phyloP scores from a whole-genome alignment of 768 basidiomycete genomes.

The Tulasnella sp. region DNA sequence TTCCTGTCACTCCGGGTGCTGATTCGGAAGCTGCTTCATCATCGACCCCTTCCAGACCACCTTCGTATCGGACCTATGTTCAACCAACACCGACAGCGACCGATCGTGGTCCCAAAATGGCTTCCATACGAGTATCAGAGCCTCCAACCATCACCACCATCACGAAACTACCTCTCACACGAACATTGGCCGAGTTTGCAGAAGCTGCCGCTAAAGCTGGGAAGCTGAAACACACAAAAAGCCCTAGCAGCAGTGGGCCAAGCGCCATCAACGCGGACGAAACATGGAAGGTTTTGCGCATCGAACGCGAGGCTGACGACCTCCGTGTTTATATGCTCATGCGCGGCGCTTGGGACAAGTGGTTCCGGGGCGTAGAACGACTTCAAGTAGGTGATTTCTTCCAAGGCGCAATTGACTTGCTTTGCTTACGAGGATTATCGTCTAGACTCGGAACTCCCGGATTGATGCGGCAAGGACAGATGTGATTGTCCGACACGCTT shows the following conservation, averaged over 20 bases:
- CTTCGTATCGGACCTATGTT: constrained; percentile 36
- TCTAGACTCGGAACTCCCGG: constrained; percentile 65
- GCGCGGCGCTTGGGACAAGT: constrained; percentile 63
- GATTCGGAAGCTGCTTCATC: constrained; percentile 10
- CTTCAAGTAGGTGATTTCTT: constrained; percentile 44
- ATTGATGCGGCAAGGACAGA: constrained; percentile 57
- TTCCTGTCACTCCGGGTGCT: neutral
- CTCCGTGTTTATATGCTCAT: constrained; percentile 53
- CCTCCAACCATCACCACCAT: neutral
- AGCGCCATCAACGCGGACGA: constrained; percentile 39
- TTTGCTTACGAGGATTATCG: too few species aligned
- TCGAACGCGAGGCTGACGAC: constrained; percentile 57
- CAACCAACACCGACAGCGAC: constrained; percentile 27
- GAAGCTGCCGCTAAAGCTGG: constrained; percentile 12
- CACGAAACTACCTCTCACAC: neutral
- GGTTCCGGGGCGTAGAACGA: constrained; percentile 63
- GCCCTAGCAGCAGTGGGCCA: neutral
- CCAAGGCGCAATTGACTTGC: too few species aligned
- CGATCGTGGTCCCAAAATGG: constrained; percentile 8
- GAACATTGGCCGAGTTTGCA: constrained; percentile 7
- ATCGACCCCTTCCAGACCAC: constrained; percentile 29
- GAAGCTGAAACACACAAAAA: constrained; percentile 4
- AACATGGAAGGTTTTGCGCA: constrained; percentile 48
- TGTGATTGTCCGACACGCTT: constrained; percentile 44
- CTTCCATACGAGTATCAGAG: neutral